Evolutionary conservation across 371 early-diverging fungal genomes (phyloP).

Genomic region (Nematocida sp.): DNA sequence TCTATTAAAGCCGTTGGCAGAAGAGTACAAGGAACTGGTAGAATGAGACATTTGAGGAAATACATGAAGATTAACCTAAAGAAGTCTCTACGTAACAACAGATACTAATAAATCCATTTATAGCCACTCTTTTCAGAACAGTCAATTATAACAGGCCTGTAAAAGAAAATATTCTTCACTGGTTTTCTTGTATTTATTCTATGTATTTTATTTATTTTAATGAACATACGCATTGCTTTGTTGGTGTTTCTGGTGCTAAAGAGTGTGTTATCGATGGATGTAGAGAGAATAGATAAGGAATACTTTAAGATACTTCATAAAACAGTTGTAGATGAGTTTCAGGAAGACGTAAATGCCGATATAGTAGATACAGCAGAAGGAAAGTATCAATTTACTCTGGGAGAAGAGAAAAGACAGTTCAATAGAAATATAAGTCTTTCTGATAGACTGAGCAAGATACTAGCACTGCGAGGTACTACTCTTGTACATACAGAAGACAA

Average conservation of each 20-base stretch:
- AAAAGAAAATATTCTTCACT: too few species aligned
- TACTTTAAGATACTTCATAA: slow-evolving; percentile 16
- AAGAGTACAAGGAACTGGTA: slow-evolving; percentile 95
- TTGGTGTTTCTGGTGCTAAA: neutral
- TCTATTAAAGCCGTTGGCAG: slow-evolving; percentile 87
- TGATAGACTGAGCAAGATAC: slow-evolving; percentile 17
- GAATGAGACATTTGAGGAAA: slow-evolving; percentile 85
- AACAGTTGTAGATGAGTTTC: neutral
- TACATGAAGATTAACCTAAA: slow-evolving; percentile 41
- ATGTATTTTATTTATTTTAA: too few species aligned
- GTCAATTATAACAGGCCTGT: too few species aligned
- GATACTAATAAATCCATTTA: slow-evolving; percentile 5
- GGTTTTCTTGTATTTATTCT: too few species aligned
- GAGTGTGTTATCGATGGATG: neutral
- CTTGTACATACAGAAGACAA: slow-evolving; percentile 21
- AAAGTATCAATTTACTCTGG: neutral
- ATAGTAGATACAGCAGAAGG: neutral
- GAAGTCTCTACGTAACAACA: slow-evolving; percentile 43
- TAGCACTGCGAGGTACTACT: neutral
- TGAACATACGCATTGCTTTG: too few species aligned
- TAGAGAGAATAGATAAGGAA: slow-evolving; percentile 20
- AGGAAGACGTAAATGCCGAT: neutral
- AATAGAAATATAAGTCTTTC: neutral
- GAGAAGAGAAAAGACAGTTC: neutral
- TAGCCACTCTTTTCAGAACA: too few species aligned